These are phyloP conservation scores for Eruca vesicaria DNA, from an alignment of 441 rosid genomes.

Conservation along the genomic window DNA sequence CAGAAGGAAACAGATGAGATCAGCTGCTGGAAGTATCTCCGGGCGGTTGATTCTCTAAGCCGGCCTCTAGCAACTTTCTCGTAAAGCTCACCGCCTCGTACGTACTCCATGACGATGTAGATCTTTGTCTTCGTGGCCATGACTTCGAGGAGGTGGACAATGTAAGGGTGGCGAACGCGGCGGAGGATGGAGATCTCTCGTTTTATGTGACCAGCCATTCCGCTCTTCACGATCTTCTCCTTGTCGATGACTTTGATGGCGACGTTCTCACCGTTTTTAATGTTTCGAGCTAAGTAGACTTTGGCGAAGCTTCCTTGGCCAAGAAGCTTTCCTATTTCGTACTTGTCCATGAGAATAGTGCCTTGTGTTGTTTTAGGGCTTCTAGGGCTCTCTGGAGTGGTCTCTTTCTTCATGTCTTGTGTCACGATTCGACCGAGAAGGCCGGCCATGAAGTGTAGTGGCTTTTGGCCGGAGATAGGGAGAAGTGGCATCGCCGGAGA, in stretches of 20 bases:
- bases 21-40: slow-evolving; percentile 75
- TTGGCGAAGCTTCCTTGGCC: neutral
- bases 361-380: slow-evolving; percentile 29
- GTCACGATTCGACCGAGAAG: slow-evolving; percentile 24
- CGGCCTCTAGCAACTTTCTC: slow-evolving; percentile 67
- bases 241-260: slow-evolving; percentile 82
- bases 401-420: slow-evolving; percentile 14
- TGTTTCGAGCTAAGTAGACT: neutral
- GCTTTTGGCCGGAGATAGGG: slow-evolving; percentile 1
- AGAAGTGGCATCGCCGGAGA: neutral
- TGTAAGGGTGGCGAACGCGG: neutral
- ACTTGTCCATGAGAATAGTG: slow-evolving; percentile 11
- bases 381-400: slow-evolving; percentile 22
- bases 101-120: slow-evolving; percentile 76
- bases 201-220: neutral
- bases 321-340: neutral
- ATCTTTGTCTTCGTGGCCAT: slow-evolving; percentile 73
- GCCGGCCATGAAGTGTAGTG: slow-evolving; percentile 21
- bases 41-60: slow-evolving; percentile 63
- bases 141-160: slow-evolving; percentile 43
- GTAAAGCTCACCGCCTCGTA: slow-evolving; percentile 84
- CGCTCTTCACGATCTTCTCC: slow-evolving; percentile 38
- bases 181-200: neutral
- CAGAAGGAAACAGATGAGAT: slow-evolving; percentile 77
- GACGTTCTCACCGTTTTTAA: slow-evolving; percentile 54